Evolutionary conservation across 495 filamentous ascomycete genomes (phyloP).

Genomic region (Aspergillus saccharolyticus): DNA sequence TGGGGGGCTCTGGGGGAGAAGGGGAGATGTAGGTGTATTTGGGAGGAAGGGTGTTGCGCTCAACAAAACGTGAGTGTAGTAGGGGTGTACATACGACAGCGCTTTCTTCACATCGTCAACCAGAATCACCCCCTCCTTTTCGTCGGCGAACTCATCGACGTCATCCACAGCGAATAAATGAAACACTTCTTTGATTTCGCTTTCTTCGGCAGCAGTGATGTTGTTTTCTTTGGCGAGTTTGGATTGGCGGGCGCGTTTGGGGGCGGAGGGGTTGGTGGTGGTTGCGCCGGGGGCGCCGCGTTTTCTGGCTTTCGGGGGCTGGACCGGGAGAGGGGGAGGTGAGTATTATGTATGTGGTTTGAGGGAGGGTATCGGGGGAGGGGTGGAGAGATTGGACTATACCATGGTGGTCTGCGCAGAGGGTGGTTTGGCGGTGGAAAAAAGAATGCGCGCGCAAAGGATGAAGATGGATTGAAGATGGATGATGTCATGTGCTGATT

Average conservation of each 20-base stretch:
- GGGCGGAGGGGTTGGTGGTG: slow-evolving; percentile 20
- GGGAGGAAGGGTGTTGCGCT: too few relatives aligned
- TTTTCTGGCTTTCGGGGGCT: slow-evolving; percentile 36
- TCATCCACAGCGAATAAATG: slow-evolving; percentile 57
- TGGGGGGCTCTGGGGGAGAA: not conserved
- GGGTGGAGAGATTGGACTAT: too few relatives aligned
- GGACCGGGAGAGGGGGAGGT: not conserved
- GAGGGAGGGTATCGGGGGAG: too few relatives aligned
- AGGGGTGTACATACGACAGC: slow-evolving; percentile 58
- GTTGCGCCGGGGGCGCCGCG: slow-evolving; percentile 28
- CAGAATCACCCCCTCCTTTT: slow-evolving; percentile 68
- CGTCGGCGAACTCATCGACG: slow-evolving; percentile 56
- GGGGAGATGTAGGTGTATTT: not conserved
- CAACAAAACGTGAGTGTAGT: too few relatives aligned
- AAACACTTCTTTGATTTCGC: slow-evolving; percentile 88
- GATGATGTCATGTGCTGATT: not conserved
- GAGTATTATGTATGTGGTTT: too few relatives aligned
- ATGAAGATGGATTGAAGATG: not conserved
- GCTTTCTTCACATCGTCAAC: slow-evolving; percentile 76
- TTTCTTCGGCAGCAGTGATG: slow-evolving; percentile 75
- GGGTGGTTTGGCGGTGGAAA: too few relatives aligned
- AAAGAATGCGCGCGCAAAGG: not conserved
- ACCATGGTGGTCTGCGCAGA: too few relatives aligned
- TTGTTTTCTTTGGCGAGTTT: slow-evolving; percentile 86
- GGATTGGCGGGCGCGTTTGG: slow-evolving; percentile 56